Evolutionary conservation across 495 filamentous ascomycete genomes (phyloP).

Genomic region (Sporormia fimetaria): DNA sequence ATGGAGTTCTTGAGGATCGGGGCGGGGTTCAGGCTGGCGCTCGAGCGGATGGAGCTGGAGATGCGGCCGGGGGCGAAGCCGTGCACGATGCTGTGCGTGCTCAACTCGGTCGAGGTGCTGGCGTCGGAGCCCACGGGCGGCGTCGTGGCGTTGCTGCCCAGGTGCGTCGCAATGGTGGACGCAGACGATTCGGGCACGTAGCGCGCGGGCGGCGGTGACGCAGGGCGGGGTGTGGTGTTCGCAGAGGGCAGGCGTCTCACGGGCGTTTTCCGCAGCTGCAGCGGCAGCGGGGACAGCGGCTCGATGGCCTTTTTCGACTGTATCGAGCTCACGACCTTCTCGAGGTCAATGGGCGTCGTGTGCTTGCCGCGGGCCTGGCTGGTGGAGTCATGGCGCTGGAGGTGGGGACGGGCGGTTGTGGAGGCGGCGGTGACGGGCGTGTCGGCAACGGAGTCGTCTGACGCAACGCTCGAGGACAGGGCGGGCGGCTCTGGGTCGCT

Average conservation of each 20-base stretch:
- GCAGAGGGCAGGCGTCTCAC: conserved; percentile 28
- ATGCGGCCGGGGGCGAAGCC: conserved; percentile 76
- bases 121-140: conserved; percentile 27
- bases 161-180: conserved; percentile 31
- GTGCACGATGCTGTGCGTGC: conserved; percentile 65
- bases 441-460: conserved; percentile 58
- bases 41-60: conserved; percentile 60
- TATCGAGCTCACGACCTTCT: conserved; percentile 85
- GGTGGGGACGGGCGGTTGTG: conserved; percentile 47
- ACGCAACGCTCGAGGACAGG: conserved; percentile 87
- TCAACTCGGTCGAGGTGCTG: conserved; percentile 38
- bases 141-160: conserved; percentile 21
- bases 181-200: conserved; percentile 31
- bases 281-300: conserved; percentile 38
- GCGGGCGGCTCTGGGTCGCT: conserved; percentile 46
- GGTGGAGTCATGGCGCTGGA: conserved; percentile 43
- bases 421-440: conserved; percentile 58
- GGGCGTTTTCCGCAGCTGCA: conserved; percentile 31
- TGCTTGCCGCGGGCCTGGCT: conserved; percentile 68
- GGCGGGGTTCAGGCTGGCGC: conserved; percentile 43
- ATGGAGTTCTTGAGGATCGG: conserved; percentile 29
- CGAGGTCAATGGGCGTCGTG: conserved; percentile 74
- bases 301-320: conserved; percentile 63
- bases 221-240: conserved; percentile 26
- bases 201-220: conserved; percentile 16